These are phyloP conservation scores for Polygonum aviculare DNA, from an alignment of 148 eudicot species.

Conservation along the genomic window DNA sequence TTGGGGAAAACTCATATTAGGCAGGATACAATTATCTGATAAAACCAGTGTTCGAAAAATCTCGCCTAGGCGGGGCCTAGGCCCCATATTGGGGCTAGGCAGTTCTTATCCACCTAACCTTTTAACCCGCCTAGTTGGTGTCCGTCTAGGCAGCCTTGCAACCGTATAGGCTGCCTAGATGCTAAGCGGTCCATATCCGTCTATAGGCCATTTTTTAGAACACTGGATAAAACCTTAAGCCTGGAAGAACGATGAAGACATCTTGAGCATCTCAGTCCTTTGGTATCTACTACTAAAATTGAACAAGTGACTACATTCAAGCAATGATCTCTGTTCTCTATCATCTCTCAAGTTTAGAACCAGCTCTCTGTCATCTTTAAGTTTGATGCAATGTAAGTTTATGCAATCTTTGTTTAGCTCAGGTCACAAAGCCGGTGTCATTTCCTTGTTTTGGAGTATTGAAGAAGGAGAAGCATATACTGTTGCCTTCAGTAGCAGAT, in stretches of 20 bases:
- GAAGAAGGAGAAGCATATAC: constrained; percentile 75
- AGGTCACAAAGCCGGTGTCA: constrained; percentile 69
- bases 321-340: background rate
- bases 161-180: no score
- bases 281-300: background rate
- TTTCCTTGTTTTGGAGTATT: constrained; percentile 78
- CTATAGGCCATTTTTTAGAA: no score
- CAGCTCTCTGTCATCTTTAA: background rate
- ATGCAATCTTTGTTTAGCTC: constrained; percentile 7
- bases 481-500: constrained; percentile 70
- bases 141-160: no score
- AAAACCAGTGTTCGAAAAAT: background rate
- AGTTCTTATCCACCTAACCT: no score
- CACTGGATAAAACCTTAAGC: background rate
- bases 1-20: background rate
- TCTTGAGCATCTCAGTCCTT: background rate
- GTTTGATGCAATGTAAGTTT: background rate
- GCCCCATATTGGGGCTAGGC: no score
- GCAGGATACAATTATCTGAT: background rate
- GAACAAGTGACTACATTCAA: background rate
- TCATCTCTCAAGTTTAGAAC: background rate
- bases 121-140: no score
- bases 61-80: no score
- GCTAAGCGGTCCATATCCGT: no score
- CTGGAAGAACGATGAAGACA: background rate